phyloP scores from a whole-genome alignment of 257 asterid species.

The Penstemon eatonii region DNA sequence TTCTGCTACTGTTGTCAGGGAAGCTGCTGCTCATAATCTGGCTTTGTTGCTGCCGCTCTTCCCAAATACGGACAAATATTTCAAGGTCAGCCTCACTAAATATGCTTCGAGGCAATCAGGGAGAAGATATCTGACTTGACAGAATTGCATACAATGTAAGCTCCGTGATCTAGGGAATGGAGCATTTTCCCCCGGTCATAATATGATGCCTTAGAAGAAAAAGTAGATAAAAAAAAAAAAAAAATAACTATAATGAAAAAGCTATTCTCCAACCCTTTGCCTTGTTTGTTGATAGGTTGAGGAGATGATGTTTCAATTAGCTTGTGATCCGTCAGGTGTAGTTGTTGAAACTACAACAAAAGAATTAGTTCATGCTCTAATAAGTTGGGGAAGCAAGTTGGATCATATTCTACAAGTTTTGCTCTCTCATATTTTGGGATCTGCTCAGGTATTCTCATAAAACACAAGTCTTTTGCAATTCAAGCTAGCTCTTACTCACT shows the following conservation, averaged over 20 bases:
- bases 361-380: slow-evolving; percentile 85
- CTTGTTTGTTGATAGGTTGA: slow-evolving; percentile 74
- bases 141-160: slow-evolving; percentile 91
- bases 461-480: slow-evolving; percentile 11
- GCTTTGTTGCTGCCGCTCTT: slow-evolving; percentile 95
- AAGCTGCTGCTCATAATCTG: slow-evolving; percentile 95
- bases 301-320: slow-evolving; percentile 97
- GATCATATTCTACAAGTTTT: slow-evolving; percentile 74
- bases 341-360: slow-evolving; percentile 89
- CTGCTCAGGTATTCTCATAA: slow-evolving; percentile 65
- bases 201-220: slow-evolving; percentile 47
- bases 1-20: slow-evolving; percentile 95
- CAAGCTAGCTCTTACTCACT: slow-evolving; percentile 2
- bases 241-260: slow-evolving; percentile 13
- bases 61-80: slow-evolving; percentile 95
- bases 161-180: slow-evolving; percentile 98
- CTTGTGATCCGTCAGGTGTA: slow-evolving; percentile 91
- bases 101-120: slow-evolving; percentile 99
- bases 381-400: slow-evolving; percentile 88
- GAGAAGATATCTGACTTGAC: slow-evolving; percentile 96
- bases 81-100: slow-evolving; percentile 99
- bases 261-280: slow-evolving; percentile 41
- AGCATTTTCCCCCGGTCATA: slow-evolving; percentile 71
- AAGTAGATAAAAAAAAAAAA: slow-evolving; percentile 2
- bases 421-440: slow-evolving; percentile 75